Evolutionary conservation across 768 basidiomycete genomes (phyloP), one percentile per base, ranked within the genome.

Genomic region (Pleurotus sapidus): DNA sequence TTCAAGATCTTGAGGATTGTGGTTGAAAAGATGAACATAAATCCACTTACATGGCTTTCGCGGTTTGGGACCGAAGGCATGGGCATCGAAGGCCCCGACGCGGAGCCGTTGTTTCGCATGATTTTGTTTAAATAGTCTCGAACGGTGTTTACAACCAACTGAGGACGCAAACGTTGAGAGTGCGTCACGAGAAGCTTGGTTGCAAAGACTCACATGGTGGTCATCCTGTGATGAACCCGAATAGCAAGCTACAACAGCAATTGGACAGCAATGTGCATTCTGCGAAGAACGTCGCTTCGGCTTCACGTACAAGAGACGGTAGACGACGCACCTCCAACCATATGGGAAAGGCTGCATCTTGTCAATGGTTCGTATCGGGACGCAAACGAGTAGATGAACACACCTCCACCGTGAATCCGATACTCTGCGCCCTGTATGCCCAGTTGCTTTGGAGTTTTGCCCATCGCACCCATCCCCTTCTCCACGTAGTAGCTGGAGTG

Each of bases 401-500:
- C 61, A 93, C 91, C 91, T 72, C 91, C 91, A 49, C 91, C 91
- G 58, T 83, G 81, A 45, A 91, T 78, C 27, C 81, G 74, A 61
- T 80, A 76, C 55, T 91, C 87, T 23, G 51, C 42, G 14, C 77
- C 79, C 56, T 87, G 83, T 37, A 88, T 76, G 3, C 87, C 89
- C 73, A 88, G 77, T 63, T 91, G 86, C 62, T 83, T 83, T 39
- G 87, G 79, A 5, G 84, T 86, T 72, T 88, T 91, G 15, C 88
- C 87, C 86, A 89, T 87, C 3, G 91, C 91, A 48, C 81, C 83
- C 84, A 91, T 91, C 5, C 89, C 88, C 66, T 91, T 92, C 67
- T 93, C 91, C 7, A 93, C 88, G 68, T 93, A 93, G 69, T 78
- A 93, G 62, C 87, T 91, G 6, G 89, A 90, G 67, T 93, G 91